A percentile compares a stretch with the other conserved stretches of the same genome.
Conservation (phyloP, 352 stramenopile species). For the Globisporangium abappressorium region DNA sequence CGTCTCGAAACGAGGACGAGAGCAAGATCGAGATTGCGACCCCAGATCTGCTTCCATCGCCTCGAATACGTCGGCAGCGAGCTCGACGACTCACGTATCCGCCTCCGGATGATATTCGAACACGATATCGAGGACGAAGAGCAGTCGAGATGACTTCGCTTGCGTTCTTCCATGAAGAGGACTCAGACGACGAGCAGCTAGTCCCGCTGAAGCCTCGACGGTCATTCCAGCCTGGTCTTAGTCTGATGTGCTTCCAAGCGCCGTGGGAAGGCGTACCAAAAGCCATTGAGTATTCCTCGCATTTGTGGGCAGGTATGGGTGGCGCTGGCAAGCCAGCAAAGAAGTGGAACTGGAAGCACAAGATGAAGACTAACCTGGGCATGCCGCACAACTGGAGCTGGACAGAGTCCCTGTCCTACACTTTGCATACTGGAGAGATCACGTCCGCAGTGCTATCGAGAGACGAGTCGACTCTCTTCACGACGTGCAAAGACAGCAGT, state of each 20-base stretch:
- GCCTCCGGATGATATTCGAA: slow-evolving; percentile 3
- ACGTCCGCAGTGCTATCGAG: slow-evolving; percentile 60
- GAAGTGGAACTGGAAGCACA: slow-evolving; percentile 53
- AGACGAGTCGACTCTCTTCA: slow-evolving; percentile 47
- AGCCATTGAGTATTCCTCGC: slow-evolving; percentile 29
- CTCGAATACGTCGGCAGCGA: slow-evolving; percentile 21
- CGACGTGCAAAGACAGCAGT: slow-evolving; percentile 66
- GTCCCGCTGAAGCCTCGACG: slow-evolving; percentile 10
- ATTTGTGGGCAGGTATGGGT: slow-evolving; percentile 33
- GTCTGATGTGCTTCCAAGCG: slow-evolving; percentile 44
- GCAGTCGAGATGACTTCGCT: slow-evolving; percentile 28
- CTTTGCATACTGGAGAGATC: slow-evolving; percentile 59
- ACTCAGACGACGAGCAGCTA: slow-evolving; percentile 34
- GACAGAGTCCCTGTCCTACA: slow-evolving; percentile 36
- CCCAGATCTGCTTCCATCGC: slow-evolving; percentile 39
- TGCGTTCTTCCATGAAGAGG: slow-evolving; percentile 22
- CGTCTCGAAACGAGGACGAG: slow-evolving; percentile 55
- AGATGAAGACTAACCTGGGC: slow-evolving; percentile 33
- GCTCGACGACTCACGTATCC: slow-evolving; percentile 23
- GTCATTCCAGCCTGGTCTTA: slow-evolving; percentile 21
- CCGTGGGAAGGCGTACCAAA: slow-evolving; percentile 33
- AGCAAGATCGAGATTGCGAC: slow-evolving; percentile 53
- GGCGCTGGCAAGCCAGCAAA: slow-evolving; percentile 37
- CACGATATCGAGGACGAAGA: slow-evolving; percentile 18
- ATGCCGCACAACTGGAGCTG: slow-evolving; percentile 40